Percentiles rank a stretch among this genome's conserved stretches.
These are phyloP conservation scores for Penicillium sp. DNA, from an alignment of 2,329 filamentous ascomycete genomes.

Conservation along the genomic window DNA sequence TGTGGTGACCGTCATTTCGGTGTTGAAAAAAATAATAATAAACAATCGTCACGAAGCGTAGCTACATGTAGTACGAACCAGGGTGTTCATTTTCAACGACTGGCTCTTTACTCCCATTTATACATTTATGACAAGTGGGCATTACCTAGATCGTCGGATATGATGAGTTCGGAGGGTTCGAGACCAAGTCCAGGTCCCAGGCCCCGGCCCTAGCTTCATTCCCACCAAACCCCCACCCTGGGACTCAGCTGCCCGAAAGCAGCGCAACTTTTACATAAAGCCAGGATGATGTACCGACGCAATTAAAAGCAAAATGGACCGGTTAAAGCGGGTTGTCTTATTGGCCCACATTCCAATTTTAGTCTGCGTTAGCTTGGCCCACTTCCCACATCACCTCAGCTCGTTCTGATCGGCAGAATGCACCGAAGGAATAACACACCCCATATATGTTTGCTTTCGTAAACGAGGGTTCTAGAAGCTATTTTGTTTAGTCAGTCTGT, in stretches of 20 bases:
- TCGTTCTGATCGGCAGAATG: background rate
- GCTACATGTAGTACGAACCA: background rate
- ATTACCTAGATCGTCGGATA: background rate
- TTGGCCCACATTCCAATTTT: background rate
- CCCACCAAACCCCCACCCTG: background rate
- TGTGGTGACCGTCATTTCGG: constrained; percentile 18
- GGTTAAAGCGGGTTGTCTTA: background rate
- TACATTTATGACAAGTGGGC: background rate
- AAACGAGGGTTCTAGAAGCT: no score
- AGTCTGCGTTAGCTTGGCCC: background rate
- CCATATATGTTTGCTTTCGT: background rate
- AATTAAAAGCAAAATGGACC: background rate
- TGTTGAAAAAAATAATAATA: background rate
- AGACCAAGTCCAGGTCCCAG: background rate
- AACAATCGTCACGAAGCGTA: background rate
- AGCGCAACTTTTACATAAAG: background rate
- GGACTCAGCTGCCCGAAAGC: background rate
- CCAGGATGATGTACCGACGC: background rate
- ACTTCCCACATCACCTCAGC: background rate
- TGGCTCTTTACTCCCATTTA: background rate
- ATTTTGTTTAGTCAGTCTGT: background rate
- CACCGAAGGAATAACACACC: background rate
- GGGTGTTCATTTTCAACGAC: background rate
- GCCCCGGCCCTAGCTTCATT: background rate
- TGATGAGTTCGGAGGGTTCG: background rate